phyloP scores from a whole-genome alignment of 2,329 filamentous ascomycete species.

The Didymella pomorum region DNA sequence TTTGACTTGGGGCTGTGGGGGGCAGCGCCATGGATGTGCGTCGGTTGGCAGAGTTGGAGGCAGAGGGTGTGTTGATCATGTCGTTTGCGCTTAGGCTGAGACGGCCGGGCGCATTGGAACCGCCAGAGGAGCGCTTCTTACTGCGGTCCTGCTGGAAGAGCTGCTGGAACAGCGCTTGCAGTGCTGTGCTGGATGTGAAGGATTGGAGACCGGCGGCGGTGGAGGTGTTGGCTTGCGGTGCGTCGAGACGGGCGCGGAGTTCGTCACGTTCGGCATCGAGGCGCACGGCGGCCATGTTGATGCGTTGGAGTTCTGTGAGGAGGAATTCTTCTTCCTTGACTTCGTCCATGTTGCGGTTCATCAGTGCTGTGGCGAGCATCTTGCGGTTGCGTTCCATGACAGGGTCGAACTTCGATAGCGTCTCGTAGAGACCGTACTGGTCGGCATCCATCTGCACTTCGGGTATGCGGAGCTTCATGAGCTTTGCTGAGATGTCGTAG shows the following conservation, averaged over 20 bases:
- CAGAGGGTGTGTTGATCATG: slow-evolving; percentile 47
- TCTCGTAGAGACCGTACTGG: slow-evolving; percentile 84
- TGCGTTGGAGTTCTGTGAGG: slow-evolving; percentile 88
- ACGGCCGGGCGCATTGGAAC: slow-evolving; percentile 40
- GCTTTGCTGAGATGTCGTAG: slow-evolving; percentile 76
- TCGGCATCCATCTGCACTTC: slow-evolving; percentile 75
- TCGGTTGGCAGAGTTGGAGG: slow-evolving; percentile 43
- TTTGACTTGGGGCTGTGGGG: slow-evolving; percentile 45
- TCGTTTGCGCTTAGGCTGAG: slow-evolving; percentile 51
- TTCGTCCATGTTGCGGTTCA: slow-evolving; percentile 84
- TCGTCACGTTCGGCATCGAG: slow-evolving; percentile 89
- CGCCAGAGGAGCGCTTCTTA: slow-evolving; percentile 74
- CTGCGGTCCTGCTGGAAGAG: slow-evolving; percentile 84
- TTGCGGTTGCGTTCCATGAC: slow-evolving; percentile 82
- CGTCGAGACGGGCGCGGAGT: slow-evolving; percentile 85
- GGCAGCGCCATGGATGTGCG: slow-evolving; percentile 44
- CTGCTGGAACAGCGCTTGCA: slow-evolving; percentile 82
- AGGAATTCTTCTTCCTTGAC: slow-evolving; percentile 91
- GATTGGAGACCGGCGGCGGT: slow-evolving; percentile 51
- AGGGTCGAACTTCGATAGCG: slow-evolving; percentile 86
- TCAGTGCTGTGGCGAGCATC: slow-evolving; percentile 79
- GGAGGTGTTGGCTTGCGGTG: slow-evolving; percentile 67
- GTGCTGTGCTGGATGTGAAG: slow-evolving; percentile 82
- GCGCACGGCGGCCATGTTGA: slow-evolving; percentile 83
- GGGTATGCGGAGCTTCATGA: slow-evolving; percentile 52